Evolutionary conservation across 805 yeast species (phyloP), one percentile per base, ranked within the genome.

Genomic region (Metschnikowia rubicola): DNA sequence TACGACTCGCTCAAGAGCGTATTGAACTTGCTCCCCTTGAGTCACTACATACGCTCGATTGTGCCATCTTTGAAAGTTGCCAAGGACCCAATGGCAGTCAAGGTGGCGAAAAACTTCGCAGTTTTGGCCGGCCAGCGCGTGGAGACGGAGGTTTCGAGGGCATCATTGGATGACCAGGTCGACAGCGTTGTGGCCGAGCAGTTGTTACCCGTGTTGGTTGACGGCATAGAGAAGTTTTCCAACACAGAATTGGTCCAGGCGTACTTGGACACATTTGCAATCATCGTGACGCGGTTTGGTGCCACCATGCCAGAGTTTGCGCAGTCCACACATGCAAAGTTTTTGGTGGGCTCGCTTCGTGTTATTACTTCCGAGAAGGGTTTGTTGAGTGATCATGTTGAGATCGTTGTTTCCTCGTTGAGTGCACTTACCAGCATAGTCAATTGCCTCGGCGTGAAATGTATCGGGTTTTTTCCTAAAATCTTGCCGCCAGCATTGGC

Each of bases 401-500:
- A 86, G 55, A 66, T 88, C 8, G 71, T 83, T 30, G 79, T 94
- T 32, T 79, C 96, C 0, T 80, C 96, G 0, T 73, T 89, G 48
- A 79, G 84, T 55, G 82, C 85, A 48, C 78, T 88, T 51, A 81
- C 88, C 47, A 81, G 83, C 54, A 69, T 89, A 46, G 78, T 88
- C 45, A 80, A 83, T 43, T 78, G 82, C 21, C 66, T 91, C 39
- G 99, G 99, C 44, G 91, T 95, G 15, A 87, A 89, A 60, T 75
- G 84, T 52, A 84, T 94, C 61, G 91, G 96, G 7, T 79, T 76
- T 60, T 87, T 90, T 74, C 88, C 97, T 30, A 84, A 83, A 64
- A 83, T 91, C 60, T 79, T 94, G 51, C 88, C 90, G 12, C 88
- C 89, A 11, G 72, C 87, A 10, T 73, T 89, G 45, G 68, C 71